A percentile compares a stretch with the other conserved stretches of the same genome.
Evolutionary conservation across 495 filamentous ascomycete genomes (phyloP).

Genomic region (Neurospora cerealis): DNA sequence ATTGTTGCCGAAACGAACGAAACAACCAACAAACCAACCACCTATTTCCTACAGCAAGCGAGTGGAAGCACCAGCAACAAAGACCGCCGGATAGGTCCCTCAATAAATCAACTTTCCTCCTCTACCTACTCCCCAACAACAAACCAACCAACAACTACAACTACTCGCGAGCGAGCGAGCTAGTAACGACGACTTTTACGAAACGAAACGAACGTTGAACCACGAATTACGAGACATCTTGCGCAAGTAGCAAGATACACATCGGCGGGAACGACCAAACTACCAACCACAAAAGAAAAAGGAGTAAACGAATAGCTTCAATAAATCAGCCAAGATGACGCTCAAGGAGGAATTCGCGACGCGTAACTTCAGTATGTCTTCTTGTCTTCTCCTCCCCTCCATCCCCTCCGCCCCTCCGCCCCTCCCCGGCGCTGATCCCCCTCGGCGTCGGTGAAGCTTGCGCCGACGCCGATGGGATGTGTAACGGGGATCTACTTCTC

Average conservation of each 20-base stretch:
- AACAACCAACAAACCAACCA: not conserved
- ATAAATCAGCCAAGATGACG: slow-evolving; percentile 32
- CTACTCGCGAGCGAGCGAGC: not conserved
- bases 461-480: not conserved
- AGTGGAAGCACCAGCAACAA: not conserved
- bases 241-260: not conserved
- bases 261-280: not conserved
- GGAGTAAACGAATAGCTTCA: not conserved
- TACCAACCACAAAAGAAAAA: not conserved
- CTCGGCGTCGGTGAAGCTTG: not conserved
- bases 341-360: slow-evolving; percentile 73
- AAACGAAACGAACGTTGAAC: not conserved
- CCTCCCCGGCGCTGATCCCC: not conserved
- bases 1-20: not conserved
- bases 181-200: not conserved
- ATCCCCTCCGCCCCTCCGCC: not conserved
- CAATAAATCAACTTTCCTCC: not conserved
- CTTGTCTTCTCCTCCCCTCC: not conserved
- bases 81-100: not conserved
- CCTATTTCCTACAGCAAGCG: not conserved
- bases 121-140: not conserved
- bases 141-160: not conserved
- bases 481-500: not conserved
- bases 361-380: slow-evolving; percentile 89
- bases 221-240: not conserved